A percentile compares a stretch with the other conserved stretches of the same genome.
phyloP scores from a whole-genome alignment of 2,329 filamentous ascomycete species.

The Fusarium subglutinans region DNA sequence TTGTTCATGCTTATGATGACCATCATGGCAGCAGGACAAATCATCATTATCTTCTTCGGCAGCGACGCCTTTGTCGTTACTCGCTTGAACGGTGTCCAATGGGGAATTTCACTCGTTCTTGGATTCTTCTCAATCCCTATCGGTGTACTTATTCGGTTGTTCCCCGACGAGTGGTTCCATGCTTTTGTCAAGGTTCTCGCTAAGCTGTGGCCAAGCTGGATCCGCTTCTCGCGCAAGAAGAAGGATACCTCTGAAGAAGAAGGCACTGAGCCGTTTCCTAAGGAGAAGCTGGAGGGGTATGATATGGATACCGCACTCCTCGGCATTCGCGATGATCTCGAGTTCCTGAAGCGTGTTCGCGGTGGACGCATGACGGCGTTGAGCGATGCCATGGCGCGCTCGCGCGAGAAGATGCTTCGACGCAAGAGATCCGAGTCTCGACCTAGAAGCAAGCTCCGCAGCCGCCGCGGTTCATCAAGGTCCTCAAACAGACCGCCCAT shows the following conservation, averaged over 20 bases:
- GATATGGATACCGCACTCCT: constrained; percentile 29
- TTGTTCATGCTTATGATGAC: constrained; percentile 42
- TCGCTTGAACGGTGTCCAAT: constrained; percentile 72
- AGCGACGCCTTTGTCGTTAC: constrained; percentile 76
- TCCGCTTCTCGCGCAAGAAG: constrained; percentile 29
- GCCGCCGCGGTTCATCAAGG: constrained; percentile 27
- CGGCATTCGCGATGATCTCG: constrained; percentile 33
- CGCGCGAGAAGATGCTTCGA: constrained; percentile 28
- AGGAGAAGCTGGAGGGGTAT: constrained; percentile 29
- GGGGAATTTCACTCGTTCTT: constrained; percentile 82
- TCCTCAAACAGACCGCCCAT: constrained; percentile 34
- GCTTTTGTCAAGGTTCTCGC: constrained; percentile 10
- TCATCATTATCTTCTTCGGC: constrained; percentile 37
- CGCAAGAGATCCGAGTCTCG: constrained; percentile 34
- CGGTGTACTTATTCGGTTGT: constrained; percentile 76
- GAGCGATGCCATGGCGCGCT: constrained; percentile 33
- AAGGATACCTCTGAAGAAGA: constrained; percentile 13
- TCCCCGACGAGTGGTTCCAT: constrained; percentile 70
- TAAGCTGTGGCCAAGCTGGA: constrained; percentile 32
- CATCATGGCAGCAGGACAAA: constrained; percentile 43
- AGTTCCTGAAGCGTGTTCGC: constrained; percentile 28
- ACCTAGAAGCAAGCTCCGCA: constrained; percentile 27
- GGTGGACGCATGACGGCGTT: constrained; percentile 30
- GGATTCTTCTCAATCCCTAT: constrained; percentile 79
- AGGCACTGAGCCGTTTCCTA: background rate